phyloP scores from a whole-genome alignment of 2,329 filamentous ascomycete genomes.

The Penicillium concentricum region DNA sequence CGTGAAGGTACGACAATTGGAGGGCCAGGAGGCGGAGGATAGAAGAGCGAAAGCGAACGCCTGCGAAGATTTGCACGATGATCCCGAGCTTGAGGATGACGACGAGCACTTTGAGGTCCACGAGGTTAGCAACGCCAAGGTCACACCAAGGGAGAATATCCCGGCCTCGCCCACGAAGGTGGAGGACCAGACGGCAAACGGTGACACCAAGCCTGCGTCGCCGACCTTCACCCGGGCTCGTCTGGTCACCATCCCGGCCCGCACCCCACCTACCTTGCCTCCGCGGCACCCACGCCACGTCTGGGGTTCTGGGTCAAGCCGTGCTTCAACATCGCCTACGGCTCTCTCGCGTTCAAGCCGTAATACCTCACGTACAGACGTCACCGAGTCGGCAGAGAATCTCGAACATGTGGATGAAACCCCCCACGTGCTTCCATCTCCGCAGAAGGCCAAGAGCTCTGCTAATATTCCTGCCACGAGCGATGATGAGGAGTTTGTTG shows the following conservation, averaged over 20 bases:
- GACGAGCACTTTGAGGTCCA: conserved; percentile 37
- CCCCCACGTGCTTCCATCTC: conserved; percentile 8
- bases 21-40: conserved; percentile 11
- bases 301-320: conserved; percentile 24
- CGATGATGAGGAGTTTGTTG: conserved; percentile 27
- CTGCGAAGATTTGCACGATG: conserved; percentile 13
- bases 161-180: conserved; percentile 19
- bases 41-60: conserved; percentile 10
- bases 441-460: conserved; percentile 19
- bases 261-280: conserved; percentile 70
- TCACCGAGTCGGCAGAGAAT: conserved; percentile 18
- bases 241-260: conserved; percentile 77
- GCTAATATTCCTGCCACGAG: conserved; percentile 15
- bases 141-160: conserved; percentile 49
- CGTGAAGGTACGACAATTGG: conserved; percentile 4
- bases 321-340: conserved; percentile 27
- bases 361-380: conserved; percentile 24
- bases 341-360: conserved; percentile 25
- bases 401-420: conserved; percentile 18
- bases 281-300: conserved; percentile 62
- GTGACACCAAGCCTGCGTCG: conserved; percentile 60
- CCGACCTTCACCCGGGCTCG: conserved; percentile 73
- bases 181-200: conserved; percentile 52
- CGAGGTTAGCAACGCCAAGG: conserved; percentile 54
- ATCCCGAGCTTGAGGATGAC: conserved; percentile 16